Evolutionary conservation across 2,329 filamentous ascomycete genomes (phyloP), one percentile per base, ranked within the genome.

Genomic region (Pseudodiploospora longispora): DNA sequence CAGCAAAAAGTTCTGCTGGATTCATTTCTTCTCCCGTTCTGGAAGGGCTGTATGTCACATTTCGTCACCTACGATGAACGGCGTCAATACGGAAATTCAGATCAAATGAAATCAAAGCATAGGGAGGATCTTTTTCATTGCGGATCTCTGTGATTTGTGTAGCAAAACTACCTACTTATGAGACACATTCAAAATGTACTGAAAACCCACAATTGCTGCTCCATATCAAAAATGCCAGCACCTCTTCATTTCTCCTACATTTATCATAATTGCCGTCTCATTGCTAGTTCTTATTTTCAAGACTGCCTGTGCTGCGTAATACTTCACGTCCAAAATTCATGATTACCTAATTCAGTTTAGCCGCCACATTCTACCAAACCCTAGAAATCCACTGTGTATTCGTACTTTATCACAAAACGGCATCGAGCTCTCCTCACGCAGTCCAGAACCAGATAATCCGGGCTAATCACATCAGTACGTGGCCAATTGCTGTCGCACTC

Each of bases 11-110:
- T 71, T 68, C 72, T 76, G 72, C 75, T 76, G 74, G 67, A 67
- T 72, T 74, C 71, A 66, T 73, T 72, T 76, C 70, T 70, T 67
- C 69, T 72, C 65, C 69, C 61, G 66, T 71, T 70, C 67, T 67
- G 71, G 74, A 74, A 74, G 72, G 69, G 72, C 75, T 80, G 74
- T 80, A 78, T 79, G 76, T 79, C 76, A 78, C 73, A 74, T 69
- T 62, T 67, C 67, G 67, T 70, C 68, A 65, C 72, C 46, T 67
- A 69, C 59, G 67, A 76, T 80, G 77, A 75, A 71, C 68, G 78
- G 78, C 76, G 77, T 82, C 77, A 76, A 76, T 73, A 80, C 69
- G 76, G 75, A 76, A 76, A 78, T 78, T 65, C 63, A 66, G 61
- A 65, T 59, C 61, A 59, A 62, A 62, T 66, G 58, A 65, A 65